phyloP scores from a whole-genome alignment of 371 early-diverging fungal genomes.

The Mucor sp. region DNA sequence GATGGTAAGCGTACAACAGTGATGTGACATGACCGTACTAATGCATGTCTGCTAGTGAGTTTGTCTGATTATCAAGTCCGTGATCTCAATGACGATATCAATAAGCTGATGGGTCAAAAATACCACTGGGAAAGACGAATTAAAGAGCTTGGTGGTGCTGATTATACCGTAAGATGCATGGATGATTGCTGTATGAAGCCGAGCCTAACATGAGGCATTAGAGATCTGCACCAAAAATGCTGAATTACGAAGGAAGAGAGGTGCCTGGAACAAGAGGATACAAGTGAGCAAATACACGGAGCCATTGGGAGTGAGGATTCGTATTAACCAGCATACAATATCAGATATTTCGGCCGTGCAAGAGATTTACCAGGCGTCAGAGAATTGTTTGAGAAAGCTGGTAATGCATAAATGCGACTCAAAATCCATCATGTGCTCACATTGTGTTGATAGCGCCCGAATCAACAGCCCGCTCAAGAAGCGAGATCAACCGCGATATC shows the following conservation, averaged over 20 bases:
- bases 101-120: slow-evolving; percentile 90
- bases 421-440: not conserved
- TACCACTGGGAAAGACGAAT: slow-evolving; percentile 92
- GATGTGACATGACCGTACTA: not conserved
- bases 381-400: slow-evolving; percentile 83
- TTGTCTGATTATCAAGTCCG: slow-evolving; percentile 90
- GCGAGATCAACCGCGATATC: slow-evolving; percentile 77
- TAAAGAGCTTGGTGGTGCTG: slow-evolving; percentile 92
- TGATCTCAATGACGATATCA: slow-evolving; percentile 96
- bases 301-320: not conserved
- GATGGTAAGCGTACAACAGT: slow-evolving; percentile 59
- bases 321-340: not conserved
- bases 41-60: slow-evolving; percentile 49
- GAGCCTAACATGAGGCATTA: slow-evolving; percentile 18
- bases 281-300: slow-evolving; percentile 57
- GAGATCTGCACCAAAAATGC: slow-evolving; percentile 74
- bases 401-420: slow-evolving; percentile 18
- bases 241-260: slow-evolving; percentile 88
- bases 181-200: too few relatives aligned
- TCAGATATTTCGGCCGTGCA: slow-evolving; percentile 95
- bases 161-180: slow-evolving; percentile 73
- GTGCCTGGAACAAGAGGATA: slow-evolving; percentile 93
- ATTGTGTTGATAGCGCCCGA: slow-evolving; percentile 25
- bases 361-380: slow-evolving; percentile 94
- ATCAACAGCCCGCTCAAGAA: slow-evolving; percentile 55